phyloP scores from a whole-genome alignment of 169 alveolate genomes.

The Plasmodium sp. region DNA sequence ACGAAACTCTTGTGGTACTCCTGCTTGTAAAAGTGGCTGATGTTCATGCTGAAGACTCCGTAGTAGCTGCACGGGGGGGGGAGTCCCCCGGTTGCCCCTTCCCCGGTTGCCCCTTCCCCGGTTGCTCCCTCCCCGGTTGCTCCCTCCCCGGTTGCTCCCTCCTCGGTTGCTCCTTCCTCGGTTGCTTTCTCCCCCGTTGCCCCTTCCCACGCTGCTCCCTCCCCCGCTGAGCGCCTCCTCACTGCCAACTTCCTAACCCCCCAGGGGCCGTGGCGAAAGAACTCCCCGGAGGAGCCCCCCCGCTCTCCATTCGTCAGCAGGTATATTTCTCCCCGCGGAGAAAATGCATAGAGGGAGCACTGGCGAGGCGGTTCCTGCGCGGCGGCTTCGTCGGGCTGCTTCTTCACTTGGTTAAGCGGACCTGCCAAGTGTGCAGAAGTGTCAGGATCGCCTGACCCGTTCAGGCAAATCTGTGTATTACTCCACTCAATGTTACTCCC shows the following conservation, averaged over 20 bases:
- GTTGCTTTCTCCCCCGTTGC: too few relatives aligned
- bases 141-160: background rate
- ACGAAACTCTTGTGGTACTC: constrained; percentile 23
- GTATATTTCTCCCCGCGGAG: constrained; percentile 17
- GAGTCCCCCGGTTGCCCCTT: background rate
- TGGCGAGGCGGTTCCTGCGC: background rate
- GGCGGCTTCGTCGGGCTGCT: background rate
- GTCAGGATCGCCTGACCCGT: constrained; percentile 1
- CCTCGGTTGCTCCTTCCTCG: too few relatives aligned
- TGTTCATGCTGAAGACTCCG: constrained; percentile 21
- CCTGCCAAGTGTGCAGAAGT: background rate
- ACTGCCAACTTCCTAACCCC: background rate
- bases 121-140: background rate
- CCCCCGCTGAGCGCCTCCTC: background rate
- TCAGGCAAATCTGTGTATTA: constrained; percentile 9
- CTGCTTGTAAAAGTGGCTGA: constrained; percentile 49
- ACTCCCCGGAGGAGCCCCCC: background rate
- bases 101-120: background rate
- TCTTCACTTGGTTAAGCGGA: background rate
- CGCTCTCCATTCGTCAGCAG: constrained; percentile 26
- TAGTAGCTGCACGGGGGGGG: constrained; percentile 6
- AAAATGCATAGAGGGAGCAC: constrained; percentile 25
- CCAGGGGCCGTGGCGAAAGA: constrained; percentile 53
- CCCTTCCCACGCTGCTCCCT: background rate
- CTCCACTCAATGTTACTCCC: too few relatives aligned